These are phyloP conservation scores for Mediolabrus comicus DNA, from an alignment of 108 stramenopile genomes.

Conservation along the genomic window DNA sequence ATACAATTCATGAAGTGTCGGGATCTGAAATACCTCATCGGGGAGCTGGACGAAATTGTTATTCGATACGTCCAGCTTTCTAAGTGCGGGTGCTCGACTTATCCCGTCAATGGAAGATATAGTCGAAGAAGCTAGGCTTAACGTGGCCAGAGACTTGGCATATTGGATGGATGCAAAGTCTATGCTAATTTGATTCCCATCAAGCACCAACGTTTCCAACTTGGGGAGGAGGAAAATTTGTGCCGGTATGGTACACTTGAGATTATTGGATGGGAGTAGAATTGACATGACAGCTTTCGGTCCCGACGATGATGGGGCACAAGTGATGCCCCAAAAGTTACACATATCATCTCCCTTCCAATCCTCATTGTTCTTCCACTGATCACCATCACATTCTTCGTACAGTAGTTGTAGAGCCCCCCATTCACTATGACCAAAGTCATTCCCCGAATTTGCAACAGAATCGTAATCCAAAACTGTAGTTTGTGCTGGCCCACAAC, in stretches of 20 bases:
- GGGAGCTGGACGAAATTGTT: conserved; percentile 40
- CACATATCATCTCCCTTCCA: conserved; percentile 67
- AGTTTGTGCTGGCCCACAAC: conserved; percentile 40
- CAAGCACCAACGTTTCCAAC: conserved; percentile 55
- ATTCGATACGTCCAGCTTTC: conserved; percentile 61
- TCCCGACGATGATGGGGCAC: conserved; percentile 22
- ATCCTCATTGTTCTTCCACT: conserved; percentile 52
- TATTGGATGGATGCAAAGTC: conserved; percentile 67
- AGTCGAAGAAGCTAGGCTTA: conserved; percentile 58
- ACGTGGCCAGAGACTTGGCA: conserved; percentile 46
- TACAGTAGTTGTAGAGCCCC: conserved; percentile 51
- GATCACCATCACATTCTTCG: conserved; percentile 51
- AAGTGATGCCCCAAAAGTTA: conserved; percentile 66
- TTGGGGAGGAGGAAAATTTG: conserved; percentile 62
- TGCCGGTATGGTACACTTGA: conserved; percentile 56
- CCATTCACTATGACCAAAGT: conserved; percentile 22
- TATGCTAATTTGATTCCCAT: conserved; percentile 67
- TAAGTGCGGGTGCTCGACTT: conserved; percentile 42
- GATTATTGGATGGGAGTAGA: conserved; percentile 62
- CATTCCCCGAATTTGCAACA: not conserved
- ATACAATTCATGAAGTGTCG: conserved; percentile 26
- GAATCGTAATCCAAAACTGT: conserved; percentile 1
- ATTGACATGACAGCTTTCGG: conserved; percentile 48
- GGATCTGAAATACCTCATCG: conserved; percentile 16
- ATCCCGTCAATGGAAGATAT: conserved; percentile 62